phyloP scores from a whole-genome alignment of 2,329 filamentous ascomycete genomes.

The Camillea tinctor region DNA sequence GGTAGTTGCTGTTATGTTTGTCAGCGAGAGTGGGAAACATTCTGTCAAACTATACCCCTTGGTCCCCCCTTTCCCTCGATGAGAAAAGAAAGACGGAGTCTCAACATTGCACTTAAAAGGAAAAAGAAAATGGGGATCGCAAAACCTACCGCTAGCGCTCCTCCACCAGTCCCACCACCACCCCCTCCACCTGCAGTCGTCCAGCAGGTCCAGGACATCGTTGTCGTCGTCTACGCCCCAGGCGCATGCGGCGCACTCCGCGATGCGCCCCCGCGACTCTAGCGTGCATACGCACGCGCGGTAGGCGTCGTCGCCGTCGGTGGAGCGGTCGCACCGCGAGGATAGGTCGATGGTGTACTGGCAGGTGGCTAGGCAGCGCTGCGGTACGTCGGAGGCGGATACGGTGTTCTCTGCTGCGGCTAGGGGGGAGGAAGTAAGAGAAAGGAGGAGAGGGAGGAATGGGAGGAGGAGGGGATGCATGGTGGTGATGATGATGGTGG shows the following conservation, averaged over 20 bases:
- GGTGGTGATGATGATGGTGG: background rate
- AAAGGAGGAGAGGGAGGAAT: conserved; percentile 4
- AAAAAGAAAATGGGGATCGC: background rate
- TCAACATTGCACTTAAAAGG: too few relatives aligned
- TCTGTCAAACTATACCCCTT: too few relatives aligned
- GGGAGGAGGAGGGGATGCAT: conserved; percentile 3
- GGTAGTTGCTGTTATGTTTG: background rate
- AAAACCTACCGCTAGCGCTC: conserved; percentile 12
- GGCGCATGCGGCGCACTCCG: conserved; percentile 20
- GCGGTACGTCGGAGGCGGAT: conserved; percentile 13
- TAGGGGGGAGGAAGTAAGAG: conserved; percentile 3
- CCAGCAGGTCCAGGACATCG: conserved; percentile 22
- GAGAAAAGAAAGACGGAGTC: too few relatives aligned
- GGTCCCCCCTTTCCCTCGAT: too few relatives aligned
- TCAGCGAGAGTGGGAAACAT: background rate
- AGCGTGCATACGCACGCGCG: conserved; percentile 18
- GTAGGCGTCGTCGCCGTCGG: conserved; percentile 14
- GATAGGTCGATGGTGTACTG: conserved; percentile 20
- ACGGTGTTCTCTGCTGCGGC: conserved; percentile 20
- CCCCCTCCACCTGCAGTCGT: conserved; percentile 19
- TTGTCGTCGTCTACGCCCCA: conserved; percentile 15
- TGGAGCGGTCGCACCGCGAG: conserved; percentile 15
- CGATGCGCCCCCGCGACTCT: conserved; percentile 5
- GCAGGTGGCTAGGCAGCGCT: conserved; percentile 15
- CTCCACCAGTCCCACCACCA: too few relatives aligned